Evolutionary conservation across 2,329 filamentous ascomycete species (phyloP).

Genomic region (Juglanconis juglandina): DNA sequence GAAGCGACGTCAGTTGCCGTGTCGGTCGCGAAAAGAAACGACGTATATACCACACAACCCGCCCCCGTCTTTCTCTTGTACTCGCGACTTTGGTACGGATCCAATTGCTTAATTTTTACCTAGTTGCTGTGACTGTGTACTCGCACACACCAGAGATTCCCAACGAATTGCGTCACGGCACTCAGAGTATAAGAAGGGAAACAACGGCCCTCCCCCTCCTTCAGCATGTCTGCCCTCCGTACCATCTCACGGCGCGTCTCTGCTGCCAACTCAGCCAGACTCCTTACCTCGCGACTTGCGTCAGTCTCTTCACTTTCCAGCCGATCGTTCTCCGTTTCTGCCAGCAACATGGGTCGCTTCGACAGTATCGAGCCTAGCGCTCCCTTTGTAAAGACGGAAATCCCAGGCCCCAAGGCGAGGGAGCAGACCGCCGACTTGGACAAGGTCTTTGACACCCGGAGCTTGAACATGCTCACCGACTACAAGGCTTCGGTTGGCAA

Average conservation of each 20-base stretch:
- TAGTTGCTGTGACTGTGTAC: conserved; percentile 11
- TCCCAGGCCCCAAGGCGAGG: conserved; percentile 75
- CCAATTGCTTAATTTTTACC: conserved; percentile 16
- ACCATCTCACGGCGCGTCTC: conserved; percentile 15
- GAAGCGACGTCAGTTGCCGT: conserved; percentile 3
- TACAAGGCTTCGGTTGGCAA: conserved; percentile 75
- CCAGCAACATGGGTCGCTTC: conserved; percentile 19
- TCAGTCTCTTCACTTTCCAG: conserved; percentile 18
- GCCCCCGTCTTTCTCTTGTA: conserved; percentile 6
- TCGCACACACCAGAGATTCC: not conserved
- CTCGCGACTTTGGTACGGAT: conserved; percentile 12
- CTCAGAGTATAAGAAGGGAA: conserved; percentile 9
- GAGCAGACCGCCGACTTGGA: conserved; percentile 67
- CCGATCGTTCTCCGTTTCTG: conserved; percentile 24
- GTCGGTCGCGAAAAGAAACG: not conserved
- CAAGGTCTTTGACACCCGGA: conserved; percentile 80
- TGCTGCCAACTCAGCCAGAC: conserved; percentile 7
- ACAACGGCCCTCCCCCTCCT: not conserved
- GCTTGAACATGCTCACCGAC: conserved; percentile 78
- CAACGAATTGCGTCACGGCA: not conserved
- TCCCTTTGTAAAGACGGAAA: conserved; percentile 54
- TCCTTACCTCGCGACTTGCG: conserved; percentile 14
- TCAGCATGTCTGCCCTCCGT: conserved; percentile 17
- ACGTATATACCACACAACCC: conserved; percentile 12
- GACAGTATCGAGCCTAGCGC: conserved; percentile 43